phyloP scores from a whole-genome alignment of 2,329 filamentous ascomycete genomes.

The Lachnellula occidentalis region DNA sequence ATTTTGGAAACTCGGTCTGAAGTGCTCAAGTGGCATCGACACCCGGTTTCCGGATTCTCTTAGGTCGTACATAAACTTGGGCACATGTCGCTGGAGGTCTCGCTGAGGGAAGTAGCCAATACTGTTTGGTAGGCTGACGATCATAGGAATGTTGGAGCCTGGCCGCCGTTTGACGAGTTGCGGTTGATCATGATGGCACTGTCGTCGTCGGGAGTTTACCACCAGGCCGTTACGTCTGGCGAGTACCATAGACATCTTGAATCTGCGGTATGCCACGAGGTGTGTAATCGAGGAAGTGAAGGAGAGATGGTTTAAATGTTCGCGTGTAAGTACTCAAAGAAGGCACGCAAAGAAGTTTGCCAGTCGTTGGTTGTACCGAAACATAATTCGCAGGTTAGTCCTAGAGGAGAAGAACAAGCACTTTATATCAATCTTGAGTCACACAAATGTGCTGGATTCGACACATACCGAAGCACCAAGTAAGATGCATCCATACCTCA shows the following conservation, averaged over 20 bases:
- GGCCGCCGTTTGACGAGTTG: constrained; percentile 4
- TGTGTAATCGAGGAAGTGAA: no score
- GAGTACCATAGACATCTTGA: background rate
- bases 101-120: background rate
- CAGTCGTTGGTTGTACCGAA: no score
- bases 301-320: no score
- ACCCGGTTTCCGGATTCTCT: constrained; percentile 6
- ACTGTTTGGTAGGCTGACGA: background rate
- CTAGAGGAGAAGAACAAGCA: no score
- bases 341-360: no score
- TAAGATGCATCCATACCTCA: no score
- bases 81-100: constrained; percentile 1
- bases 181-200: background rate
- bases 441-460: no score
- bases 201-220: background rate
- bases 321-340: no score
- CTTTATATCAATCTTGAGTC: no score
- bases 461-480: no score
- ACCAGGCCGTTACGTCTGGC: background rate
- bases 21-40: background rate
- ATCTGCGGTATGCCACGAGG: no score
- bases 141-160: background rate
- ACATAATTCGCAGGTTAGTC: no score
- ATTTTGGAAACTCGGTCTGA: background rate
- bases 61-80: constrained; percentile 5